These are phyloP conservation scores for Sarcodon aspratus DNA, from an alignment of 768 basidiomycete species.

Conservation along the genomic window DNA sequence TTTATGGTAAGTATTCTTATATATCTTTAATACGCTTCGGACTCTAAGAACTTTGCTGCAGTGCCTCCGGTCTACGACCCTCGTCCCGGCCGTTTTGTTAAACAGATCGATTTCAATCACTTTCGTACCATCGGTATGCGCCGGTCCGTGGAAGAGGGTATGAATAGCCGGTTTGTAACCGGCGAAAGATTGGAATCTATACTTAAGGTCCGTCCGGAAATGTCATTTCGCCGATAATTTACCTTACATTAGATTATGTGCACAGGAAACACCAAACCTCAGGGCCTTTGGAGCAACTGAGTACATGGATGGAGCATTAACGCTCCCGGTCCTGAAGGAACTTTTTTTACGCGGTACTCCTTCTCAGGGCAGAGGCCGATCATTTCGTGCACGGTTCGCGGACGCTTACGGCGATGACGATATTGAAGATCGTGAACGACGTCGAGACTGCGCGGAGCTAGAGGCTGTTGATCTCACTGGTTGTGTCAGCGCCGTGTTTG, in stretches of 20 bases:
- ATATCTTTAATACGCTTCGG: background rate
- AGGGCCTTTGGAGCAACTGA: constrained; percentile 90
- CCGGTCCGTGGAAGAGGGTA: constrained; percentile 82
- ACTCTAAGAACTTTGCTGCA: constrained; percentile 13
- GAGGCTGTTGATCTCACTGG: constrained; percentile 91
- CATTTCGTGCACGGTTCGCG: constrained; percentile 49
- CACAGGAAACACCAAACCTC: constrained; percentile 82
- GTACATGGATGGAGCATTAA: constrained; percentile 94
- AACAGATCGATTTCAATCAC: constrained; percentile 88
- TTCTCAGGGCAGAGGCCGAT: constrained; percentile 51
- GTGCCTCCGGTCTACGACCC: constrained; percentile 64
- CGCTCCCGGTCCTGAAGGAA: constrained; percentile 76
- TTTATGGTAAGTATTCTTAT: constrained; percentile 46
- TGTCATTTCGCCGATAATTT: background rate
- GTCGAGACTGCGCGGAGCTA: constrained; percentile 63
- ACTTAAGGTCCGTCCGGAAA: constrained; percentile 44
- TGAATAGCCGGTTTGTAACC: constrained; percentile 87
- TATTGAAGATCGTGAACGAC: constrained; percentile 61
- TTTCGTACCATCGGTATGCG: constrained; percentile 97
- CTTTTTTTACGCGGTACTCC: constrained; percentile 78
- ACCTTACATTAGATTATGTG: background rate
- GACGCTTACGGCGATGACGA: constrained; percentile 38
- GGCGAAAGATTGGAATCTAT: constrained; percentile 72
- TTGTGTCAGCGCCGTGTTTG: constrained; percentile 87
- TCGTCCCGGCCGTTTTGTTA: constrained; percentile 70